These are phyloP conservation scores for Colletotrichum magnum DNA, from an alignment of 2,329 filamentous ascomycete species.

Conservation along the genomic window DNA sequence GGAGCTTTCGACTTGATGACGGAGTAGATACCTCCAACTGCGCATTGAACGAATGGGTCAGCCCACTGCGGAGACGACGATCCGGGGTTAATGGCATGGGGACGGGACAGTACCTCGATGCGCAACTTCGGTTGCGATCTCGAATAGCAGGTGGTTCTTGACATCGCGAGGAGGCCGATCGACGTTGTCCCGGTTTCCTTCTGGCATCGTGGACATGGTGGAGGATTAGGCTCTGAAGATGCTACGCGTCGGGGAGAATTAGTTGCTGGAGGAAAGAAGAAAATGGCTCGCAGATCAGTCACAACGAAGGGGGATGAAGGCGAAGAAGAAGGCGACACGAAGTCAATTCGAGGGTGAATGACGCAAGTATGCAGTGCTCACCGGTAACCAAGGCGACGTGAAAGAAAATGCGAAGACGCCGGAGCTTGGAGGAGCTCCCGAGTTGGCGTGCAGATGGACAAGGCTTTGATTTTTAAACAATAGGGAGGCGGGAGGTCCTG, in stretches of 20 bases:
- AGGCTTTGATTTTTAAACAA: slow-evolving; percentile 39
- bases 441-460: slow-evolving; percentile 27
- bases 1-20: slow-evolving; percentile 99
- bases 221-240: slow-evolving; percentile 16
- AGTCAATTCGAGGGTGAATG: slow-evolving; percentile 30
- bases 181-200: slow-evolving; percentile 35
- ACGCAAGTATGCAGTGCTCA: slow-evolving; percentile 35
- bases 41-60: slow-evolving; percentile 43
- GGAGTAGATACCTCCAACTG: slow-evolving; percentile 98
- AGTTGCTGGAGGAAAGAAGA: slow-evolving; percentile 2
- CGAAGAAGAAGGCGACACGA: slow-evolving; percentile 5
- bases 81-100: slow-evolving; percentile 14
- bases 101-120: slow-evolving; percentile 81
- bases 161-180: slow-evolving; percentile 73
- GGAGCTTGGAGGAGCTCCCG: slow-evolving; percentile 37
- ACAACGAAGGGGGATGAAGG: background rate
- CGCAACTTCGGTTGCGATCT: slow-evolving; percentile 96
- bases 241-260: slow-evolving; percentile 7
- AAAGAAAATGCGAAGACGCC: slow-evolving; percentile 23
- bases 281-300: background rate
- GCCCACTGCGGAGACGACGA: slow-evolving; percentile 39
- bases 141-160: slow-evolving; percentile 95
- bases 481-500: slow-evolving; percentile 24
- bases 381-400: slow-evolving; percentile 38
- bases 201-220: slow-evolving; percentile 32